Base-by-base conservation (phyloP, 108 stramenopile genomes). In the Nannochloropsis salina region DNA sequence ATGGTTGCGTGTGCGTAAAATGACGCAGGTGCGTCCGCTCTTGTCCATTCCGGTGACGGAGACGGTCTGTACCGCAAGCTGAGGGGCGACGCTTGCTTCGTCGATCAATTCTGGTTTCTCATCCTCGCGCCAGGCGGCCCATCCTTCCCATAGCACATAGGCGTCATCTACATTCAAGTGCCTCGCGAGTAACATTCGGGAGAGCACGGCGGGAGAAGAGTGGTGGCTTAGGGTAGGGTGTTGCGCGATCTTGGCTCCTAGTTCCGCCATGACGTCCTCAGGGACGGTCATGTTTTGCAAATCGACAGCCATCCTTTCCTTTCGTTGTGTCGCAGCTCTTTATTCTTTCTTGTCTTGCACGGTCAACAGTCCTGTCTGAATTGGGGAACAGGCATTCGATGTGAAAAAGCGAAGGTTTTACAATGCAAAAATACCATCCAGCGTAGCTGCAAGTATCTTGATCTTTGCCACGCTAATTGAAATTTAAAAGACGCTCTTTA, bases 51-150 rank as follows among this genome's bases (percentile, higher is more conserved):
- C 61, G n/a, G 61, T n/a, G n/a, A 74, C n/a, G 20, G 61, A 74
- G n/a, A 74, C 61, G n/a, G 61, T 74, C n/a, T 74, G 61, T 15
- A 74, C 61, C 20, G 61, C 61, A n/a, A 74, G 61, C 61, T 74
- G 61, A 15, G 61, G 61, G 61, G 61, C 2, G 61, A 74, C 61
- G 8, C n/a, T 15, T 74, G 61, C 61, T n/a, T 74, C 61, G 15
- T 74, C 61, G n/a, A 74, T 74, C 61, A 74, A 8, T 15, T 74
- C 20, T 4, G 61, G 61, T n/a, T 74, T 15, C 2, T 74, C 20
- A 15, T 74, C 61, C 61, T 74, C 61, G n/a, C 61, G 61, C 61
- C 61, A 74, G 61, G 61, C 61, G 20, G 61, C 61, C 61, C 61
- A 74, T 15, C 20, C 61, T n/a, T 74, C 61, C 61, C 61, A 74